Percentiles rank a stretch among this genome's conserved stretches.
phyloP scores from a whole-genome alignment of 305 asterid genomes.

The Solanum hybrid region DNA sequence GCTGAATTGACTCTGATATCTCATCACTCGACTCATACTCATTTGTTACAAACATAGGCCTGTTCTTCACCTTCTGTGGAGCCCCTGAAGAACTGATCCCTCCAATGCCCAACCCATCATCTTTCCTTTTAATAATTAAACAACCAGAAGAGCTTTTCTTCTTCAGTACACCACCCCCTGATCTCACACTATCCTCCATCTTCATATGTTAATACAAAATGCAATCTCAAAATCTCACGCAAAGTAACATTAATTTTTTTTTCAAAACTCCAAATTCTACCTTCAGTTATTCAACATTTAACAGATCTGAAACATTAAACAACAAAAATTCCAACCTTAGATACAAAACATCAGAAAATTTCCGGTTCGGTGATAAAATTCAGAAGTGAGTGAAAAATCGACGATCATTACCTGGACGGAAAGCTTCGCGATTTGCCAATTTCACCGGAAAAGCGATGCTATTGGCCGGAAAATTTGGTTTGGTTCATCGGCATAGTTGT shows the following conservation, averaged over 20 bases:
- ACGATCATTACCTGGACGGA: neutral
- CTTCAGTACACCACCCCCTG: slow-evolving; percentile 65
- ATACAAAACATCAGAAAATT: neutral
- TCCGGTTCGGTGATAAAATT: neutral
- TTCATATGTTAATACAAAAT: slow-evolving; percentile 6
- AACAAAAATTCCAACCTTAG: slow-evolving; percentile 16
- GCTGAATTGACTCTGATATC: slow-evolving; percentile 31
- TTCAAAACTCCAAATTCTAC: slow-evolving; percentile 8
- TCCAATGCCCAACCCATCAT: slow-evolving; percentile 31
- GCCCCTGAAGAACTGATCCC: slow-evolving; percentile 15
- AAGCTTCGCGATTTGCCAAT: neutral
- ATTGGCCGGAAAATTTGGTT: neutral
- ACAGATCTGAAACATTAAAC: slow-evolving; percentile 48
- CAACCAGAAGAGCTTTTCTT: slow-evolving; percentile 83
- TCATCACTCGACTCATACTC: slow-evolving; percentile 63
- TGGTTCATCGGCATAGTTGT: neutral
- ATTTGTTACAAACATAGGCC: slow-evolving; percentile 37
- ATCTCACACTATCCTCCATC: slow-evolving; percentile 64
- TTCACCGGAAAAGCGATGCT: slow-evolving; percentile 8
- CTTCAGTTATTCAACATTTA: slow-evolving; percentile 21
- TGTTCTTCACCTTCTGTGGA: slow-evolving; percentile 22
- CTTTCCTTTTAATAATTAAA: slow-evolving; percentile 68
- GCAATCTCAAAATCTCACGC: slow-evolving; percentile 21
- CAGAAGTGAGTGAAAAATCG: neutral
- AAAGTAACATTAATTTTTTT: slow-evolving; percentile 8